Conservation (phyloP, 371 early-diverging fungal species). For the Apophysomyces trapeziformis region DNA sequence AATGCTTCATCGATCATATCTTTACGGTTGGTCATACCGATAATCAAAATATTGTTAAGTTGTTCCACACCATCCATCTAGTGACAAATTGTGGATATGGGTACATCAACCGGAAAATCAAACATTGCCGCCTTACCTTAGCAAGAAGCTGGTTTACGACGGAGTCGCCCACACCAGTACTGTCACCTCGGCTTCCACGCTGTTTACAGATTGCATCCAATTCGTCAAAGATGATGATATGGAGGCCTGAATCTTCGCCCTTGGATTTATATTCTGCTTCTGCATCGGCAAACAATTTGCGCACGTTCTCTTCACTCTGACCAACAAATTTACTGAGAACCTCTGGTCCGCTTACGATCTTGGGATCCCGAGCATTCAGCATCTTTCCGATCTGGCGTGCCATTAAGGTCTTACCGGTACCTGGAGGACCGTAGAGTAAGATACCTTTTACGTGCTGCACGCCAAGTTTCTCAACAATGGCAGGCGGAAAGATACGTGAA, state of each 20-base stretch:
- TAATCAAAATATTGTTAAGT: constrained; percentile 95
- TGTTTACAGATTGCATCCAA: constrained; percentile 99
- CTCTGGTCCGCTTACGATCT: constrained; percentile 99
- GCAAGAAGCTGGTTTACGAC: constrained; percentile 99
- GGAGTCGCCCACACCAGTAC: constrained; percentile 98
- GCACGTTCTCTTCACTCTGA: constrained; percentile 98
- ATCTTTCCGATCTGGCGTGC: constrained; percentile 99
- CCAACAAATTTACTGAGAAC: constrained; percentile 99
- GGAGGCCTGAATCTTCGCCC: constrained; percentile 94
- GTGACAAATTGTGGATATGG: background rate
- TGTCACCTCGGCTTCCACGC: constrained; percentile 93
- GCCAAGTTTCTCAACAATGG: constrained; percentile 94
- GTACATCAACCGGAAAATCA: too few relatives aligned
- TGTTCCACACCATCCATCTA: constrained; percentile 99
- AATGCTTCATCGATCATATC: constrained; percentile 99
- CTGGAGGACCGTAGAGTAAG: constrained; percentile 93
- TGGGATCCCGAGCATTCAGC: constrained; percentile 96
- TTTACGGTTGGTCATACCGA: constrained; percentile 99
- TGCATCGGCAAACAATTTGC: constrained; percentile 98
- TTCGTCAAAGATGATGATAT: constrained; percentile 99
- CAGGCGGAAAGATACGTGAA: constrained; percentile 97
- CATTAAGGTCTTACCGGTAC: constrained; percentile 99
- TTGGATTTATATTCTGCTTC: constrained; percentile 96
- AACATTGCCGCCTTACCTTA: constrained; percentile 62
- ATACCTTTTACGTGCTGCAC: constrained; percentile 96